phyloP scores from a whole-genome alignment of 1,139 yeast species.

The Nadsonia commutata region DNA sequence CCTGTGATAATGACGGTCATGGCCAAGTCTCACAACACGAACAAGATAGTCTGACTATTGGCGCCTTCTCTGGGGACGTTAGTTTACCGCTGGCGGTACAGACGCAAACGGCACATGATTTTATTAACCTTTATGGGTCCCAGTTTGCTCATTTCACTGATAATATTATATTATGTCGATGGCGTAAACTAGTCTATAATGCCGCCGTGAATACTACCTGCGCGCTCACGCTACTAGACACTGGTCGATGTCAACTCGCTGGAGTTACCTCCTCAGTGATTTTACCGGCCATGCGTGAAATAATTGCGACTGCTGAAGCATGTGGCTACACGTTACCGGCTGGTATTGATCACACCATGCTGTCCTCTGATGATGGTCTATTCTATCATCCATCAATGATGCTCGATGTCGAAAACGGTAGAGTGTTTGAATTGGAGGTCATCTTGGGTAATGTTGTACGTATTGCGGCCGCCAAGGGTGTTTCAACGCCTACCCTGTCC shows the following conservation, averaged over 20 bases:
- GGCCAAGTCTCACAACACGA: slow-evolving; percentile 37
- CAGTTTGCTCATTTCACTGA: slow-evolving; percentile 28
- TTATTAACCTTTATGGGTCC: slow-evolving; percentile 36
- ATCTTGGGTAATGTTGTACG: slow-evolving; percentile 59
- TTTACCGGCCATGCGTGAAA: slow-evolving; percentile 51
- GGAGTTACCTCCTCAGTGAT: slow-evolving; percentile 31
- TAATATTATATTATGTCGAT: slow-evolving; percentile 33
- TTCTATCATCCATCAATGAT: slow-evolving; percentile 64
- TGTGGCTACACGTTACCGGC: slow-evolving; percentile 43
- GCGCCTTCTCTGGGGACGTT: slow-evolving; percentile 30
- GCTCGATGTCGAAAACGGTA: slow-evolving; percentile 54
- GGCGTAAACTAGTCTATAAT: slow-evolving; percentile 64
- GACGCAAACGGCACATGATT: slow-evolving; percentile 27
- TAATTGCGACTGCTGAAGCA: slow-evolving; percentile 42
- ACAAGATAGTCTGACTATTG: slow-evolving; percentile 39
- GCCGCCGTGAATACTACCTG: slow-evolving; percentile 50
- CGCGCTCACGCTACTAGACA: slow-evolving; percentile 42
- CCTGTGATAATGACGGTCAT: slow-evolving; percentile 39
- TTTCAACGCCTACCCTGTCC: slow-evolving; percentile 43
- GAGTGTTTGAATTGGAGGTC: slow-evolving; percentile 56
- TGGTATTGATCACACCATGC: slow-evolving; percentile 32
- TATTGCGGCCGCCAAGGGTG: slow-evolving; percentile 39
- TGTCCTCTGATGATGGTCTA: slow-evolving; percentile 46
- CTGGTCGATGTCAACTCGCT: slow-evolving; percentile 42
- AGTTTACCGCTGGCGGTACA: slow-evolving; percentile 21